A percentile compares a stretch with the other conserved stretches of the same genome.
These are phyloP conservation scores for Zoysia japonica DNA, from an alignment of 176 grass and related monocot species.

Conservation along the genomic window DNA sequence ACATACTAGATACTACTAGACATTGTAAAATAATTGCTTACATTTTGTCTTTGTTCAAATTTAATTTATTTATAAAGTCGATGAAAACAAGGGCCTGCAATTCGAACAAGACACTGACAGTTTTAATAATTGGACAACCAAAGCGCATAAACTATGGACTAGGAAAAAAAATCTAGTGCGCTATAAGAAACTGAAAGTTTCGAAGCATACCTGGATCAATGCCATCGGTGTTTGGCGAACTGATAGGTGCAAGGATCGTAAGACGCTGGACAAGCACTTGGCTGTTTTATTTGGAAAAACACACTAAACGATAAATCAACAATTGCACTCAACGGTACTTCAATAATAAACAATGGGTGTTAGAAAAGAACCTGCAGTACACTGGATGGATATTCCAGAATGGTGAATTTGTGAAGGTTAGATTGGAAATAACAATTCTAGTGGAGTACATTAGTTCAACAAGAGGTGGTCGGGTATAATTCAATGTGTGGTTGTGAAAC, in stretches of 20 bases:
- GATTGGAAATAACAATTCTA: constrained; percentile 75
- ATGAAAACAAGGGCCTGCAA: neutral
- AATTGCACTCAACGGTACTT: neutral
- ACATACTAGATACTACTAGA: neutral
- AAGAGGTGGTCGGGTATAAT: constrained; percentile 82
- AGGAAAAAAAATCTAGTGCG: neutral
- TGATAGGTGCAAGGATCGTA: constrained; percentile 73
- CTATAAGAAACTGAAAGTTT: constrained; percentile 6
- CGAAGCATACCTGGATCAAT: constrained; percentile 78
- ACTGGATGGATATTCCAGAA: constrained; percentile 94
- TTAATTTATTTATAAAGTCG: neutral
- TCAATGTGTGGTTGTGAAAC: constrained; percentile 72
- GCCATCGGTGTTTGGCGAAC: constrained; percentile 85
- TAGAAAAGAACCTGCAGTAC: constrained; percentile 71
- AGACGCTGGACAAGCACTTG: constrained; percentile 76
- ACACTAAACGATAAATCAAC: neutral
- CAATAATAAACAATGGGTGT: constrained; percentile 7
- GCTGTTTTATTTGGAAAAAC: constrained; percentile 55
- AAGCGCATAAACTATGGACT: neutral
- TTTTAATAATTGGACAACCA: neutral
- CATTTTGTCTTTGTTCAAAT: neutral
- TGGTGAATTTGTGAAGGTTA: constrained; percentile 73
- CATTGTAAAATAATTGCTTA: neutral
- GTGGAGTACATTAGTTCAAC: constrained; percentile 83
- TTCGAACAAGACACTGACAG: neutral